Evolutionary conservation across 306 rosid genomes (phyloP).

Genomic region (Quercus glauca): DNA sequence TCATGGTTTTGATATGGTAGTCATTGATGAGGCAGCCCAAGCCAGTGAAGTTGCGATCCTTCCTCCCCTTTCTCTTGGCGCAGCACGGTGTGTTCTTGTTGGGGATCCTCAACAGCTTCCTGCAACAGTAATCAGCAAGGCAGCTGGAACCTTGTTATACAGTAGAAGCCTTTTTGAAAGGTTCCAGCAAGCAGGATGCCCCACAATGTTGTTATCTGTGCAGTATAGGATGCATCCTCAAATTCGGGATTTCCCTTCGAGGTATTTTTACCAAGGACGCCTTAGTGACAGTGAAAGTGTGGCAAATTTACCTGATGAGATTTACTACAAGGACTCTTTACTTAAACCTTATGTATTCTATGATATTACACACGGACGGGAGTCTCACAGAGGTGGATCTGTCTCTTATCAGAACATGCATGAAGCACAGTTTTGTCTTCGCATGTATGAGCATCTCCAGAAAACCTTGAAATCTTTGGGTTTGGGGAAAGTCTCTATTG

Average conservation of each 20-base stretch:
- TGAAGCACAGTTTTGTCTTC: slow-evolving; percentile 93
- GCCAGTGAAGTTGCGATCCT: slow-evolving; percentile 96
- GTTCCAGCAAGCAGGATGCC: slow-evolving; percentile 96
- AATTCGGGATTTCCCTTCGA: slow-evolving; percentile 93
- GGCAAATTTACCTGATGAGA: slow-evolving; percentile 71
- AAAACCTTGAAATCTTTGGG: slow-evolving; percentile 63
- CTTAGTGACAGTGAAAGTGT: slow-evolving; percentile 91
- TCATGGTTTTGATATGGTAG: slow-evolving; percentile 99
- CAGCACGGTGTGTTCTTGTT: slow-evolving; percentile 96
- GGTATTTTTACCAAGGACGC: slow-evolving; percentile 95
- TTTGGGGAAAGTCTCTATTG: slow-evolving; percentile 66
- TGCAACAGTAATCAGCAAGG: slow-evolving; percentile 98
- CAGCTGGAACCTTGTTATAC: slow-evolving; percentile 94
- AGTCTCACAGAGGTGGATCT: slow-evolving; percentile 97
- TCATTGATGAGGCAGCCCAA: slow-evolving; percentile 98
- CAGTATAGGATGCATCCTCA: slow-evolving; percentile 99
- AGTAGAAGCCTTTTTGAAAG: slow-evolving; percentile 97
- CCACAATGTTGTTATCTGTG: slow-evolving; percentile 91
- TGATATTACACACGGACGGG: slow-evolving; percentile 92
- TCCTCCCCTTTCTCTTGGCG: slow-evolving; percentile 98
- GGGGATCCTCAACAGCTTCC: slow-evolving; percentile 99
- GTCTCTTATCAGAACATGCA: slow-evolving; percentile 86
- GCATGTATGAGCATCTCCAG: slow-evolving; percentile 85
- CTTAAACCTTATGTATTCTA: slow-evolving; percentile 87
- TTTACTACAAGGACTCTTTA: slow-evolving; percentile 73